Conservation (phyloP, 2,329 filamentous ascomycete genomes). For the Podosphaera leucotricha region DNA sequence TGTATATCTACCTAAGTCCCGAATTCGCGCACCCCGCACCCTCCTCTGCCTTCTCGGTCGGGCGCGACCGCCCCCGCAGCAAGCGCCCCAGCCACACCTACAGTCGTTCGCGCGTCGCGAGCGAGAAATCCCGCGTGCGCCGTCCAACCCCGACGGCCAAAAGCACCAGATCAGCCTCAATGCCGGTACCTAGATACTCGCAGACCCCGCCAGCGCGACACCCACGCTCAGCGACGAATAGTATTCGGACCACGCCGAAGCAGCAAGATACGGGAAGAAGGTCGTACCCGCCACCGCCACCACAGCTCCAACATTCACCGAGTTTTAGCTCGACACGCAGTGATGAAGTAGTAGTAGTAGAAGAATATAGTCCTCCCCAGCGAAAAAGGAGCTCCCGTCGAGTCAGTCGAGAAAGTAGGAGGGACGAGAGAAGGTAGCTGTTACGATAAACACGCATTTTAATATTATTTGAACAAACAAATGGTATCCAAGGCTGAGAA, state of each 20-base stretch:
- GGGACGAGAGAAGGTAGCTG: conserved; percentile 1
- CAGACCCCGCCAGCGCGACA: neutral
- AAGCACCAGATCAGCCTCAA: conserved; percentile 3
- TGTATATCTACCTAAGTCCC: conserved; percentile 3
- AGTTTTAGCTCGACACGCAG: conserved; percentile 2
- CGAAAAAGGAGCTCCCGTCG: conserved; percentile 11
- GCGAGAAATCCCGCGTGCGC: conserved; percentile 7
- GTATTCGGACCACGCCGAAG: neutral
- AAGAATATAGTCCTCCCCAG: conserved; percentile 14
- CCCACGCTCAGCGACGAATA: neutral
- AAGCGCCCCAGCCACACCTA: conserved; percentile 3
- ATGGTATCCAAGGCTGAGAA: no score
- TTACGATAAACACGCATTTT: no score
- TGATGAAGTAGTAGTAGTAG: conserved; percentile 17
- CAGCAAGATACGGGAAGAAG: neutral
- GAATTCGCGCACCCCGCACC: neutral
- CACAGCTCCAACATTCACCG: no score
- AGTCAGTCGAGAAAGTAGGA: conserved; percentile 4
- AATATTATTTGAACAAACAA: no score
- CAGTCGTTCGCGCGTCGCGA: conserved; percentile 5
- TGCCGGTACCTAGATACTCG: conserved; percentile 1
- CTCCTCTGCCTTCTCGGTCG: neutral
- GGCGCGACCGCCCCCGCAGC: conserved; percentile 5
- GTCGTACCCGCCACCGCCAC: no score
- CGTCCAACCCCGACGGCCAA: conserved; percentile 4